A percentile compares a stretch with the other conserved stretches of the same genome.
phyloP scores from a whole-genome alignment of 2,329 filamentous ascomycete genomes.

The Colletotrichum sp. region DNA sequence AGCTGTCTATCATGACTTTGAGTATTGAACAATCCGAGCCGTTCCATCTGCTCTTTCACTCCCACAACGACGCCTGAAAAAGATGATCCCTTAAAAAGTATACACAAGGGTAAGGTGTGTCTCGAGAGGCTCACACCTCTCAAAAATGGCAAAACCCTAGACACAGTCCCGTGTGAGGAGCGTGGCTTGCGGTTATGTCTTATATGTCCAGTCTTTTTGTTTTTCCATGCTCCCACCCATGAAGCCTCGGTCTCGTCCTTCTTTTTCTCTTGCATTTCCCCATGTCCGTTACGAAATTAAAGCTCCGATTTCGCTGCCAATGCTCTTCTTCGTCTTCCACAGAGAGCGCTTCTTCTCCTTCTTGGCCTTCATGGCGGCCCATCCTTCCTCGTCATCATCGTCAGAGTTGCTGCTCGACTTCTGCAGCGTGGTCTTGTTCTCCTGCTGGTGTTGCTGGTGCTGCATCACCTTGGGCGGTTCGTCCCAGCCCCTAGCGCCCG shows the following conservation, averaged over 20 bases:
- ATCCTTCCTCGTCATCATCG: constrained; percentile 71
- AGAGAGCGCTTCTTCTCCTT: constrained; percentile 70
- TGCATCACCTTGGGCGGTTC: constrained; percentile 41
- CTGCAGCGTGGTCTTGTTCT: constrained; percentile 39
- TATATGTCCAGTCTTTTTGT: constrained; percentile 17
- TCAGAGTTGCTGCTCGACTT: constrained; percentile 51
- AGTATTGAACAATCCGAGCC: constrained; percentile 3
- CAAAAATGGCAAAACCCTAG: background rate
- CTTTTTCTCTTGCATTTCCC: background rate
- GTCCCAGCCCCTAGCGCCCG: constrained; percentile 39
- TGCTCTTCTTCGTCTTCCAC: constrained; percentile 67
- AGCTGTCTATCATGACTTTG: constrained; percentile 17
- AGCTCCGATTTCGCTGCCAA: constrained; percentile 52
- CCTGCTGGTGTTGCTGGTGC: constrained; percentile 5
- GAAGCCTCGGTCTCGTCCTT: background rate
- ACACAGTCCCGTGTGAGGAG: background rate
- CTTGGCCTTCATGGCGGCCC: constrained; percentile 74
- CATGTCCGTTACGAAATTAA: constrained; percentile 41
- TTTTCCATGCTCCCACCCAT: background rate
- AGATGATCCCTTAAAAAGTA: constrained; percentile 13
- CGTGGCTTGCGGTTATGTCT: background rate
- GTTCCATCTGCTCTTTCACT: constrained; percentile 6
- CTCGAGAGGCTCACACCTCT: background rate
- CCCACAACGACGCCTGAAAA: background rate
- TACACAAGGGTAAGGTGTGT: constrained; percentile 1